These are phyloP conservation scores for Spergularia marina DNA, from an alignment of 148 eudicot genomes.

Conservation along the genomic window DNA sequence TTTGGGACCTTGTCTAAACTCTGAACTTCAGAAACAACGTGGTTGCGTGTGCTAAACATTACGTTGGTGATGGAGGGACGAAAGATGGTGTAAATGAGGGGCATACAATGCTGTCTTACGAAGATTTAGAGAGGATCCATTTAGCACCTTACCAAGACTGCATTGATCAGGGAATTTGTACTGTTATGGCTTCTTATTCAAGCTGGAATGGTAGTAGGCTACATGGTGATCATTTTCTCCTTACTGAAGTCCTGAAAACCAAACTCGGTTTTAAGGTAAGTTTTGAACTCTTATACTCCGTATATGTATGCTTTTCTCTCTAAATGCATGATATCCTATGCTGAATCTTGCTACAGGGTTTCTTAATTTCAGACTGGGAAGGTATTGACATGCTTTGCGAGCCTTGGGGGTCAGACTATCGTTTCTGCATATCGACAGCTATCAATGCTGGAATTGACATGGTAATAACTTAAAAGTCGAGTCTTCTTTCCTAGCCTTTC, in stretches of 20 bases:
- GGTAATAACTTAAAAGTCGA: constrained; percentile 40
- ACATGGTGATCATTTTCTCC: constrained; percentile 63
- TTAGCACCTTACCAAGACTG: constrained; percentile 82
- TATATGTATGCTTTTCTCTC: background rate
- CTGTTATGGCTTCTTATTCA: constrained; percentile 87
- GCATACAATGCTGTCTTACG: constrained; percentile 55
- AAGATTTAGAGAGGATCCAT: constrained; percentile 71
- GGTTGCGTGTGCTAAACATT: constrained; percentile 88
- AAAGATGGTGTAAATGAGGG: constrained; percentile 80
- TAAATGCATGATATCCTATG: background rate
- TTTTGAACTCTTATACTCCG: background rate
- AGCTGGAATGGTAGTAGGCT: constrained; percentile 79
- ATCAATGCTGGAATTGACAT: constrained; percentile 91
- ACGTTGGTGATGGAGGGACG: constrained; percentile 95
- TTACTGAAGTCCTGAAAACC: constrained; percentile 68
- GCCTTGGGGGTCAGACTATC: constrained; percentile 67
- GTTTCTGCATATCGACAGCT: constrained; percentile 43
- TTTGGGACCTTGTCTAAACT: background rate
- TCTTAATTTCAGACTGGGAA: constrained; percentile 88
- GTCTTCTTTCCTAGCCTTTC: background rate
- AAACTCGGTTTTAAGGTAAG: constrained; percentile 83
- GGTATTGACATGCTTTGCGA: constrained; percentile 68
- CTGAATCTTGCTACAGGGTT: constrained; percentile 52
- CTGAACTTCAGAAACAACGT: constrained; percentile 61
- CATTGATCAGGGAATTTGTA: constrained; percentile 82